Conservation (phyloP, 768 basidiomycete genomes). For the Mycena alexandri region DNA sequence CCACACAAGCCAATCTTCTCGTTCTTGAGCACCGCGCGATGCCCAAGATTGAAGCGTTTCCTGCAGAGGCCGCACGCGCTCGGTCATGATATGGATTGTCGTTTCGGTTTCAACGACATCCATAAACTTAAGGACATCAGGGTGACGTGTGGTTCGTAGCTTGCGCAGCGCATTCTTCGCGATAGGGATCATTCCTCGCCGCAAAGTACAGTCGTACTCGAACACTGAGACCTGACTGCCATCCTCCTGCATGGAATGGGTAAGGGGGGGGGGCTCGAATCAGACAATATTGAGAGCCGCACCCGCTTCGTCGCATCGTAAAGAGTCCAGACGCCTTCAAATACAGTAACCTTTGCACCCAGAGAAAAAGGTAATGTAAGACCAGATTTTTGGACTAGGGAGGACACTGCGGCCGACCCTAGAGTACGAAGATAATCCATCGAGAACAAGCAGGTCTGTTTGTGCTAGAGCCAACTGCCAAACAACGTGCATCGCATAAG, state of each 20-base stretch:
- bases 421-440: slow-evolving; percentile 90
- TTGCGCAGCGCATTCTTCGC: slow-evolving; percentile 94
- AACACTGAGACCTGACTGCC: slow-evolving; percentile 89
- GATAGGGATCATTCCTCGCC: slow-evolving; percentile 74
- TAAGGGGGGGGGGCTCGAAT: slow-evolving; percentile 16
- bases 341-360: slow-evolving; percentile 75
- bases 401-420: slow-evolving; percentile 88
- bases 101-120: slow-evolving; percentile 93
- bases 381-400: slow-evolving; percentile 94
- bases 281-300: slow-evolving; percentile 12
- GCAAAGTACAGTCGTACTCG: slow-evolving; percentile 82
- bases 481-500: not conserved
- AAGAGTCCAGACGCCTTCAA: slow-evolving; percentile 85
- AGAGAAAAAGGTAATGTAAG: slow-evolving; percentile 90
- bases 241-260: slow-evolving; percentile 77
- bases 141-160: slow-evolving; percentile 91
- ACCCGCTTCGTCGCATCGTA: slow-evolving; percentile 93
- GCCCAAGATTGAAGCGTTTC: slow-evolving; percentile 72
- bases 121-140: slow-evolving; percentile 95
- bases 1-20: slow-evolving; percentile 94
- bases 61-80: slow-evolving; percentile 86
- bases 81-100: slow-evolving; percentile 92
- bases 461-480: not conserved
- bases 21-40: slow-evolving; percentile 70
- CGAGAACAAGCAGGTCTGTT: not conserved